Evolutionary conservation across 495 filamentous ascomycete genomes (phyloP).

Genomic region (Terfezia boudieri): DNA sequence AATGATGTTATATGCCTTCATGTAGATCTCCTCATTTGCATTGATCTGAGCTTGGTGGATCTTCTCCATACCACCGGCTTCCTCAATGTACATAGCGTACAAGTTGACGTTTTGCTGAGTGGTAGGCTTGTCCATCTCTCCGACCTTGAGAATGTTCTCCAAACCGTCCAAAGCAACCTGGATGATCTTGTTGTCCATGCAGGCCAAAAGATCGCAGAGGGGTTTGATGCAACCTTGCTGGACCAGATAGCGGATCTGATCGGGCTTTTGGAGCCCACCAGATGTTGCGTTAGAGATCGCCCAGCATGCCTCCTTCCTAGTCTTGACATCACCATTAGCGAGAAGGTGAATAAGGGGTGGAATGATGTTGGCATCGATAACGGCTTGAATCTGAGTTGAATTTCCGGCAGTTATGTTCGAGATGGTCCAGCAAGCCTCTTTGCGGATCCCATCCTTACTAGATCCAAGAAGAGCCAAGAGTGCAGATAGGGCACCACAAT

Average conservation of each 20-base stretch:
- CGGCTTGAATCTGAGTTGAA: slow-evolving; percentile 89
- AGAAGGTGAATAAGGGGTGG: slow-evolving; percentile 88
- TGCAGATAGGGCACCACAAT: slow-evolving; percentile 82
- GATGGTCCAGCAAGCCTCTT: slow-evolving; percentile 99
- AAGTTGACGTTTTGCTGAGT: slow-evolving; percentile 71
- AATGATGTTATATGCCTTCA: slow-evolving; percentile 99
- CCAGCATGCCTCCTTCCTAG: slow-evolving; percentile 98
- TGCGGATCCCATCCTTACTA: slow-evolving; percentile 94
- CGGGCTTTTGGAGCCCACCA: slow-evolving; percentile 92
- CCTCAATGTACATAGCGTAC: slow-evolving; percentile 95
- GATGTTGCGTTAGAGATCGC: slow-evolving; percentile 98
- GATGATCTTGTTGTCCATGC: slow-evolving; percentile 99
- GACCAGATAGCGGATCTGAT: slow-evolving; percentile 93
- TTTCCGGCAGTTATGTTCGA: slow-evolving; percentile 98
- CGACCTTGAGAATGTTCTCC: slow-evolving; percentile 99
- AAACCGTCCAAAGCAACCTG: slow-evolving; percentile 95
- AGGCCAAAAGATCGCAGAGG: slow-evolving; percentile 82
- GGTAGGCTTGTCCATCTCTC: slow-evolving; percentile 91
- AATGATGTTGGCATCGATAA: slow-evolving; percentile 92
- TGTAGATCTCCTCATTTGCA: slow-evolving; percentile 99
- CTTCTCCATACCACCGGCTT: slow-evolving; percentile 98
- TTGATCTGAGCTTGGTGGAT: slow-evolving; percentile 99
- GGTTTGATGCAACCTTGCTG: slow-evolving; percentile 88
- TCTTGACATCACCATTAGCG: slow-evolving; percentile 96
- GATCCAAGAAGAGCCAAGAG: slow-evolving; percentile 82